Conservation (phyloP, 805 yeast species). For the Metschnikowia baotianmanensis region DNA sequence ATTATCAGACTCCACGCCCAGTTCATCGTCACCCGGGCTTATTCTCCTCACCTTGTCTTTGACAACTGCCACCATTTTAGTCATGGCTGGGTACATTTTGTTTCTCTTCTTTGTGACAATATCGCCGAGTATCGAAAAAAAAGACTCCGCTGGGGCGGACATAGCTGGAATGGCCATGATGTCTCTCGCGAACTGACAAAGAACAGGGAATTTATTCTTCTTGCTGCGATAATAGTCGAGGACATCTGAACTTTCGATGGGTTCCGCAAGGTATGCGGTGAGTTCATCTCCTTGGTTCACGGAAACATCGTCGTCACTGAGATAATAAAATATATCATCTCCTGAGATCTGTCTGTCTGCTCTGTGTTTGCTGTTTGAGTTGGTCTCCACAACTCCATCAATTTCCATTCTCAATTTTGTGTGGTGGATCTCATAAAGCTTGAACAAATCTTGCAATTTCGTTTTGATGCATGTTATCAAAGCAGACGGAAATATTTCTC, state of each 20-base stretch:
- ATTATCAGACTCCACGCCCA: conserved; percentile 5
- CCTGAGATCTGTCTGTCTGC: too few relatives aligned
- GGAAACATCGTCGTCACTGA: neutral
- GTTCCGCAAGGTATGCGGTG: neutral
- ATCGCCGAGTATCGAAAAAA: conserved; percentile 4
- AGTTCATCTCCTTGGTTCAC: neutral
- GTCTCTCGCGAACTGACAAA: conserved; percentile 5
- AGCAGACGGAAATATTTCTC: neutral
- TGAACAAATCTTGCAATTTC: neutral
- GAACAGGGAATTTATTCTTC: neutral
- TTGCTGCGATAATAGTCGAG: conserved; percentile 1
- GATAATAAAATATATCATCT: neutral
- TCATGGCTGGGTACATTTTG: conserved; percentile 2
- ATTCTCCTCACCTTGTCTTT: conserved; percentile 1
- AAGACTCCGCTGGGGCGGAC: conserved; percentile 3
- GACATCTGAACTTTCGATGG: neutral
- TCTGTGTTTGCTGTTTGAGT: neutral
- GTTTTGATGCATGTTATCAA: conserved; percentile 1
- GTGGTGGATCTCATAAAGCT: neutral
- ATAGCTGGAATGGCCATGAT: conserved; percentile 4
- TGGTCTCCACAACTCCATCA: neutral
- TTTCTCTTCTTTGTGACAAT: conserved; percentile 3
- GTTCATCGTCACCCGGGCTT: neutral
- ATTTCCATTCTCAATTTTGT: neutral
- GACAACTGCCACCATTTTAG: conserved; percentile 4